phyloP scores from a whole-genome alignment of 202 grass and related monocot genomes.

The Panicum virgatum region DNA sequence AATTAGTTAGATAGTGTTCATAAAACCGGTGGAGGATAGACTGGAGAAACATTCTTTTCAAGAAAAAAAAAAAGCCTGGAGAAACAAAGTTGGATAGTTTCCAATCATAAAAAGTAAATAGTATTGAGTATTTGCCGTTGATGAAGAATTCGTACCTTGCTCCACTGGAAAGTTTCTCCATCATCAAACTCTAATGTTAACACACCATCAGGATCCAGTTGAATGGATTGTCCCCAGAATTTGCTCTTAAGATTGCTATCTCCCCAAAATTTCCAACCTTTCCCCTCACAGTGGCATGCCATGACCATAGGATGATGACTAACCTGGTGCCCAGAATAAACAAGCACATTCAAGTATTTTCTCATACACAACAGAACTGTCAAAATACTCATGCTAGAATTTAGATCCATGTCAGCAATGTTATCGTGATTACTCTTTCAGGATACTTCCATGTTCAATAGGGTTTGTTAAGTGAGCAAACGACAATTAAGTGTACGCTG shows the following conservation, averaged over 20 bases:
- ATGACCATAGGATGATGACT: slow-evolving; percentile 82
- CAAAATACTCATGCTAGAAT: not conserved
- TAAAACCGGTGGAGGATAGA: not conserved
- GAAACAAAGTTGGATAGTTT: not conserved
- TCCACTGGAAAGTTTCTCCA: slow-evolving; percentile 87
- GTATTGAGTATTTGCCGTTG: not conserved
- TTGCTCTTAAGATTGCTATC: slow-evolving; percentile 83
- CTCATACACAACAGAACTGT: not conserved
- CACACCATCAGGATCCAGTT: slow-evolving; percentile 63
- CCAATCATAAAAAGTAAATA: slow-evolving; percentile 16
- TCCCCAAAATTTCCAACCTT: slow-evolving; percentile 89
- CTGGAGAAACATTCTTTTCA: not conserved
- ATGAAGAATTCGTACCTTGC: slow-evolving; percentile 58
- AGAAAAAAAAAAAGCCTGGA: not conserved
- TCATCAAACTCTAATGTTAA: slow-evolving; percentile 87
- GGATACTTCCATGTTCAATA: not conserved
- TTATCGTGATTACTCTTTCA: not conserved
- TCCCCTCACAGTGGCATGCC: slow-evolving; percentile 81
- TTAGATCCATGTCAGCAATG: not conserved
- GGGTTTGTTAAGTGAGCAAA: not conserved
- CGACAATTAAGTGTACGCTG: slow-evolving; percentile 1
- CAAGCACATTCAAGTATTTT: not conserved
- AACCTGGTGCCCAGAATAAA: slow-evolving; percentile 60
- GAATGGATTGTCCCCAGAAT: slow-evolving; percentile 85
- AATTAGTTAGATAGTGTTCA: not conserved